Evolutionary conservation across 2,329 filamentous ascomycete species (phyloP), one percentile per base, ranked within the genome.

Genomic region (Zymoseptoria brevis): DNA sequence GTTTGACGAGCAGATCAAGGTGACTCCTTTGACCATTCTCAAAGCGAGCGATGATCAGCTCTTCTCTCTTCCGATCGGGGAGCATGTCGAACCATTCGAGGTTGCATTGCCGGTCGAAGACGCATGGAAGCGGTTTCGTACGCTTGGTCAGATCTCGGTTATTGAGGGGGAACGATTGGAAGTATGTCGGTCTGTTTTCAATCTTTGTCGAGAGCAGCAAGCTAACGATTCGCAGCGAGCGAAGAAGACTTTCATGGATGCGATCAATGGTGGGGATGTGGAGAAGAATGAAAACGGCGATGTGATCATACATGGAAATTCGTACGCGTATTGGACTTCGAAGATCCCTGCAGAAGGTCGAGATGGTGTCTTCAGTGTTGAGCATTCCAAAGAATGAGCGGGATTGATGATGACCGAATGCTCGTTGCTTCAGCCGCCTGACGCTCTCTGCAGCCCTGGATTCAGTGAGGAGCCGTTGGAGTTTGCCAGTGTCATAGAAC

Each of bases 61-160:
- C 29, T 90, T 90, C 68, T 79, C 82, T 11, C 75, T 86, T 41
- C 86, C 86, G 0, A 73, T 89, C 6, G 80, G 80, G 8, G 81
- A 86, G 68, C 76, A 82, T 29, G 75, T 72, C 29, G 75, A 84
- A 53, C 74, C 77, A 53, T 87, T 85, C 77, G 81, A 80, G 21
- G 79, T 82, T 0, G 83, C 80, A 78, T 70, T 88, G 59, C 75
- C 72, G 26, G 79, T 80, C 59, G 81, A 88, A 54, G 80, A 77
- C 57, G 73, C 89, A 54, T 88, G 85, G 83, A 78, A 81, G 56
- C 79, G 88, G 41, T 79, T 86, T 60, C 77, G 77, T 53, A 90
- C 87, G 11, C 74, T 90, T 59, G 88, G 85, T 67, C 86, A 89
- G 69, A 81, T 90, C 61, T 81, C 83, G 3, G 77, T 85, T 56